Conservation (phyloP, 2,329 filamentous ascomycete genomes). For the Cercospora sesami region DNA sequence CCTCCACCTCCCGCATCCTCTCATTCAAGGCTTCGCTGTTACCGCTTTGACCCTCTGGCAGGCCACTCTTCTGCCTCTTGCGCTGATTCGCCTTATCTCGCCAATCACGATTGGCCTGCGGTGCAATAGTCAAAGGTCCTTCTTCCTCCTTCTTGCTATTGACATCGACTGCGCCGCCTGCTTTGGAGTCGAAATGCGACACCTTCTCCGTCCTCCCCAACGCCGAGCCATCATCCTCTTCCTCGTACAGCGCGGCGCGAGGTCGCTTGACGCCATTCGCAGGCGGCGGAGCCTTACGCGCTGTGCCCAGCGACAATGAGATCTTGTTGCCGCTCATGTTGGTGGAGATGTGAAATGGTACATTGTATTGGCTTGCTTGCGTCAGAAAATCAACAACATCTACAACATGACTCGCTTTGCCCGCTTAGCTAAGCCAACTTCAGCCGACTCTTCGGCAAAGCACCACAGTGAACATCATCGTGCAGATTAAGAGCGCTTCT, state of each 20-base stretch:
- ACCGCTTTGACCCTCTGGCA: constrained; percentile 48
- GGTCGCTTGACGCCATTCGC: constrained; percentile 46
- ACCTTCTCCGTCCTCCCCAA: constrained; percentile 48
- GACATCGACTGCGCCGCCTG: constrained; percentile 52
- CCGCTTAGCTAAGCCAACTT: neutral
- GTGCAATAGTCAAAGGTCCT: constrained; percentile 58
- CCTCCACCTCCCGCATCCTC: constrained; percentile 31
- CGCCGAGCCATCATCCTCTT: constrained; percentile 57
- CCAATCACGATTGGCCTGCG: constrained; percentile 64
- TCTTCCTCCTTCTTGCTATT: constrained; percentile 38
- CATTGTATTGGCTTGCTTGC: neutral
- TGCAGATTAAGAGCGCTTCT: constrained; percentile 7
- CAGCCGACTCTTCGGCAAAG: neutral
- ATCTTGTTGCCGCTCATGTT: constrained; percentile 32
- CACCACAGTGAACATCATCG: constrained; percentile 3
- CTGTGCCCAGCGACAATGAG: constrained; percentile 36
- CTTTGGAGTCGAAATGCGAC: constrained; percentile 55
- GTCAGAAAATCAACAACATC: constrained; percentile 11
- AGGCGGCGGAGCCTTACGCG: constrained; percentile 30
- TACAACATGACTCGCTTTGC: neutral
- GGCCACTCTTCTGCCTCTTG: constrained; percentile 56
- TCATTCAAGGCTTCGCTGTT: constrained; percentile 28
- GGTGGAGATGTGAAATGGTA: neutral
- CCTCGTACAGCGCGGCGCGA: constrained; percentile 43
- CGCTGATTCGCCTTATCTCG: constrained; percentile 52